Conservation (phyloP, 352 stramenopile genomes). For the Phytopythium helicoides region DNA sequence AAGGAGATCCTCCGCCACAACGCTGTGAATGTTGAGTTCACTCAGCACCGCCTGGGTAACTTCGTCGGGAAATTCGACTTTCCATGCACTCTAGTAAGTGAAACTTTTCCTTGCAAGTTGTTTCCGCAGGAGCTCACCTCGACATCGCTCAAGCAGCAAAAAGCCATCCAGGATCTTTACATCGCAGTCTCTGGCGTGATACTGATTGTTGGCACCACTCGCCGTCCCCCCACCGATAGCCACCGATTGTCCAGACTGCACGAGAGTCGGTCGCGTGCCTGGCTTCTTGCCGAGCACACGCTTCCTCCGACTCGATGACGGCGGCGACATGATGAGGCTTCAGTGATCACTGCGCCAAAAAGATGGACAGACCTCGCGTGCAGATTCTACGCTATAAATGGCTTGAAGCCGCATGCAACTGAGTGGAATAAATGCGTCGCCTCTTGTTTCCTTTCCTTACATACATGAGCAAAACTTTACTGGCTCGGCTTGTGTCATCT, state of each 20-base stretch:
- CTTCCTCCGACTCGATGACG: constrained; percentile 12
- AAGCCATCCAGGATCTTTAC: constrained; percentile 70
- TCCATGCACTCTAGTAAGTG: no score
- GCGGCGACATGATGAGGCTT: constrained; percentile 1
- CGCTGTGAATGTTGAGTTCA: constrained; percentile 51
- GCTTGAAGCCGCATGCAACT: not conserved
- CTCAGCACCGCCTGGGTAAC: constrained; percentile 58
- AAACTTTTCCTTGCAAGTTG: no score
- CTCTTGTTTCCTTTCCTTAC: not conserved
- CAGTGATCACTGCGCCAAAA: not conserved
- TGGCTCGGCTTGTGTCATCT: not conserved
- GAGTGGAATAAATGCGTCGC: not conserved
- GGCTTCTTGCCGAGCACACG: constrained; percentile 20
- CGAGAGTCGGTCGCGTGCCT: constrained; percentile 14
- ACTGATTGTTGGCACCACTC: constrained; percentile 15
- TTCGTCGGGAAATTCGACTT: constrained; percentile 85
- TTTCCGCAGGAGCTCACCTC: constrained; percentile 29
- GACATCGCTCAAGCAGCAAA: constrained; percentile 71
- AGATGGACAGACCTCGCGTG: not conserved
- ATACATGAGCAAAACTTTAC: constrained; percentile 4
- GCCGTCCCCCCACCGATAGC: constrained; percentile 14
- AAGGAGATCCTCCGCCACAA: constrained; percentile 72
- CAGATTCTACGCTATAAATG: not conserved
- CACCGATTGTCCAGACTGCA: constrained; percentile 29
- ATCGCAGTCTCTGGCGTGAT: constrained; percentile 20